phyloP scores from a whole-genome alignment of 2,329 filamentous ascomycete genomes.

The Niveomyces coronatus region DNA sequence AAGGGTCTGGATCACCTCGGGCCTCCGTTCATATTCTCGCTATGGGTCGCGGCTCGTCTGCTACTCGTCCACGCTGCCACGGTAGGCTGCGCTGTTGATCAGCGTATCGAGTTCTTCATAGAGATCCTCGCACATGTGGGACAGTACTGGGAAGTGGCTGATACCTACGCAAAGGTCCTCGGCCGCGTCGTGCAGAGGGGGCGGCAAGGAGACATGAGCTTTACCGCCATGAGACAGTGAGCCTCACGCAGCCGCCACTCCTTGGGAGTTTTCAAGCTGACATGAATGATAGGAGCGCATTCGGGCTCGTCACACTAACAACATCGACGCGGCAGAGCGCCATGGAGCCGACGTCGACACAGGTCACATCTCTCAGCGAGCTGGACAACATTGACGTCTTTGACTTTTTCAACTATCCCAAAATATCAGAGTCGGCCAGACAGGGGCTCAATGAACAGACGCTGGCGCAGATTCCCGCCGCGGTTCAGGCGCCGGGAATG shows the following conservation, averaged over 20 bases:
- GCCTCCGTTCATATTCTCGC: constrained; percentile 33
- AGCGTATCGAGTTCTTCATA: constrained; percentile 33
- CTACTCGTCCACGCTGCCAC: constrained; percentile 32
- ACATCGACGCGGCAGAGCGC: constrained; percentile 25
- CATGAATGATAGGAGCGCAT: constrained; percentile 22
- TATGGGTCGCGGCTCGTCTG: constrained; percentile 32
- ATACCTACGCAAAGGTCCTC: constrained; percentile 31
- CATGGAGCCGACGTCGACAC: constrained; percentile 28
- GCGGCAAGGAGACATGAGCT: constrained; percentile 25
- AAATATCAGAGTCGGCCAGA: constrained; percentile 16
- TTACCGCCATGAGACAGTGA: constrained; percentile 31
- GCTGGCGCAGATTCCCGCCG: constrained; percentile 14
- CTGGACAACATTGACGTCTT: constrained; percentile 35
- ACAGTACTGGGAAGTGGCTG: constrained; percentile 33
- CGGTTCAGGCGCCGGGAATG: constrained; percentile 15
- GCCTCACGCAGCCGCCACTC: constrained; percentile 3
- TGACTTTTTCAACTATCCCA: constrained; percentile 35
- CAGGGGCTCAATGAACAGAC: constrained; percentile 15
- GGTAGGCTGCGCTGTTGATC: constrained; percentile 25
- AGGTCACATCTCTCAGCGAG: constrained; percentile 28
- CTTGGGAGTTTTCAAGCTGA: neutral
- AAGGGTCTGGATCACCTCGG: constrained; percentile 32
- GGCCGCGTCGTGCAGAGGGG: constrained; percentile 27
- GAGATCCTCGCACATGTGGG: constrained; percentile 31
- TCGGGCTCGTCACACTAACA: constrained; percentile 28